Evolutionary conservation across 805 yeast genomes (phyloP), one percentile per base, ranked within the genome.

Genomic region (Ogataea degrootiae): DNA sequence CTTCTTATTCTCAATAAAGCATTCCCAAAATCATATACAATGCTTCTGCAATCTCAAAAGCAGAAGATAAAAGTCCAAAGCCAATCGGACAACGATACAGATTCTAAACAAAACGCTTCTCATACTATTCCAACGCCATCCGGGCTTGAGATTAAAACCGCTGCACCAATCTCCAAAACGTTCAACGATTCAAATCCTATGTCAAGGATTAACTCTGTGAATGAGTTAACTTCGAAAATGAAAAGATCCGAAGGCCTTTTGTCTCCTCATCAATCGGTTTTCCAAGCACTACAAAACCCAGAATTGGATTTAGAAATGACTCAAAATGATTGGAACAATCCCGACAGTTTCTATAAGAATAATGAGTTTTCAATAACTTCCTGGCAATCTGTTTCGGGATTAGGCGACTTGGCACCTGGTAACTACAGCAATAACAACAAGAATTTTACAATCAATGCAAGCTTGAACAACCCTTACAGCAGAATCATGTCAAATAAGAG

Each of bases 311-410:
- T 54, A 16, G 62, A 61, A 8, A 34, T 54, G 3, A 43, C 56
- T 4, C 37, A 50, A 11, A 34, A 47, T 38, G 47, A 46, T 21
- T 29, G 35, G 29, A 33, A 23, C 12, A 33, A 21, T 38, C 40
- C 39, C 34, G 39, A 45, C 31, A 45, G 44, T 26, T 44, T 42
- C 36, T 43, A 49, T 38, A 48, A 40, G 21, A 54, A 57, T 38
- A 52, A 51, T n/a, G 68, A 65, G 34, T 66, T 66, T 48, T 63
- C 69, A 2, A 51, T 60, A 15, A 63, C 68, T 16, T 66, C 71
- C 21, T 67, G 70, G 70, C 69, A 65, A 46, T 59, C 67, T 16
- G 54, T 66, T 11, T 57, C 63, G 4, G n/a, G 31, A n/a, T 44
- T 39, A 8, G 29, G 39, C 21, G 37, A 42, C n/a, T 8, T 37